Evolutionary conservation across 2,329 filamentous ascomycete species (phyloP).

Genomic region (Pseudocercospora fuligena): DNA sequence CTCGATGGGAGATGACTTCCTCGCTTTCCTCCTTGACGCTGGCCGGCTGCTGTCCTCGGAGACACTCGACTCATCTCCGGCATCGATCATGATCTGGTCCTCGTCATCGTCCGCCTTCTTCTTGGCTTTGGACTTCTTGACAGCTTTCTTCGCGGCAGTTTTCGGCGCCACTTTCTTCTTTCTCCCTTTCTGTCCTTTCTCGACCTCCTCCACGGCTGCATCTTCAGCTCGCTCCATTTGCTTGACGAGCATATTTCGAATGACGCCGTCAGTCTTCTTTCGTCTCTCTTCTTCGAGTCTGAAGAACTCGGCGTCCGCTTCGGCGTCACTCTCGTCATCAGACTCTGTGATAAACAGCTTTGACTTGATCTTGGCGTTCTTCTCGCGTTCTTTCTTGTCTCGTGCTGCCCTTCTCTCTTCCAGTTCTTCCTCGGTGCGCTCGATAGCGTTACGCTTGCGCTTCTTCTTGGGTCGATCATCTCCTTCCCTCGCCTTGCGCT

Average conservation of each 20-base stretch:
- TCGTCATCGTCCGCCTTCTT: constrained; percentile 23
- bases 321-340: constrained; percentile 87
- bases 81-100: constrained; percentile 29
- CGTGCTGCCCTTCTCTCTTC: constrained; percentile 65
- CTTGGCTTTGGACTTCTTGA: constrained; percentile 23
- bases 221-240: constrained; percentile 41
- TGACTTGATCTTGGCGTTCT: constrained; percentile 80
- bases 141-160: constrained; percentile 26
- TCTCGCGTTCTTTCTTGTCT: constrained; percentile 73
- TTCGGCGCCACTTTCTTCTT: constrained; percentile 25
- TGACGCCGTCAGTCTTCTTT: constrained; percentile 57
- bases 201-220: constrained; percentile 37
- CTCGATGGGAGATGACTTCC: constrained; percentile 21
- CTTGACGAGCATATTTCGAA: constrained; percentile 55
- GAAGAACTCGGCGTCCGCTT: constrained; percentile 76
- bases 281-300: constrained; percentile 71
- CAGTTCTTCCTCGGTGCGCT: constrained; percentile 65
- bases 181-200: constrained; percentile 31
- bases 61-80: constrained; percentile 16
- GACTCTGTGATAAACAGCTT: constrained; percentile 78
- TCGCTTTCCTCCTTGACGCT: constrained; percentile 4
- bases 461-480: constrained; percentile 59
- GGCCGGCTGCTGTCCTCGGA: background rate
- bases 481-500: constrained; percentile 27
- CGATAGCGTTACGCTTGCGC: constrained; percentile 57